These are phyloP conservation scores for Meyerozyma guilliermondii DNA, from an alignment of 1,139 yeast genomes.

Conservation along the genomic window DNA sequence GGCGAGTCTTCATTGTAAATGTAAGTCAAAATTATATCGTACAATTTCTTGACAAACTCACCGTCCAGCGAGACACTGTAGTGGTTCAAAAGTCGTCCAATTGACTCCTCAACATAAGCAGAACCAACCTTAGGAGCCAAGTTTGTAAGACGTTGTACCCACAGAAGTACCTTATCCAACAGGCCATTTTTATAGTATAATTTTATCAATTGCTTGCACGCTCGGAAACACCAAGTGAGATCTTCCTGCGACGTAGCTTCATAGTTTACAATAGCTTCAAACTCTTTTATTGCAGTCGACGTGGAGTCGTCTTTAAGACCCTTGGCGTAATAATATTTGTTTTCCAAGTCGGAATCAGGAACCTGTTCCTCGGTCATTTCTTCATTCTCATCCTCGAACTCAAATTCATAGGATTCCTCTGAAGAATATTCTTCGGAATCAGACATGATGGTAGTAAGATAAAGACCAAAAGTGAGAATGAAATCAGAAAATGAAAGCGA, in stretches of 20 bases:
- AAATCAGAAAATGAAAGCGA: not conserved
- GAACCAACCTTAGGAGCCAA: constrained; percentile 28
- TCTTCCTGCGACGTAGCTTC: constrained; percentile 11
- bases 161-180: constrained; percentile 29
- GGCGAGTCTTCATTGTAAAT: constrained; percentile 12
- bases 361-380: constrained; percentile 26
- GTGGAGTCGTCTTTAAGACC: constrained; percentile 58
- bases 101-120: constrained; percentile 58
- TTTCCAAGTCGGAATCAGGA: constrained; percentile 36
- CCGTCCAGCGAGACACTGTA: constrained; percentile 29
- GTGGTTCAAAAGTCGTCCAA: constrained; percentile 50
- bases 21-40: constrained; percentile 24
- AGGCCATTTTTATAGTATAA: constrained; percentile 33
- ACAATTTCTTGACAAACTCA: constrained; percentile 22
- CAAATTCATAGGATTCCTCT: constrained; percentile 64
- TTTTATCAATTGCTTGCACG: constrained; percentile 64
- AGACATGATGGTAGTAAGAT: constrained; percentile 29
- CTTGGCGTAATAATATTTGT: constrained; percentile 59
- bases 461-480: not conserved
- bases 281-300: constrained; percentile 8
- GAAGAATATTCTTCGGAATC: constrained; percentile 54
- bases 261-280: constrained; percentile 8
- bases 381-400: constrained; percentile 56
- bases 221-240: constrained; percentile 48
- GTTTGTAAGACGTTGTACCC: constrained; percentile 18